Conservation (phyloP, 495 filamentous ascomycete species). For the Xylaria castorea region DNA sequence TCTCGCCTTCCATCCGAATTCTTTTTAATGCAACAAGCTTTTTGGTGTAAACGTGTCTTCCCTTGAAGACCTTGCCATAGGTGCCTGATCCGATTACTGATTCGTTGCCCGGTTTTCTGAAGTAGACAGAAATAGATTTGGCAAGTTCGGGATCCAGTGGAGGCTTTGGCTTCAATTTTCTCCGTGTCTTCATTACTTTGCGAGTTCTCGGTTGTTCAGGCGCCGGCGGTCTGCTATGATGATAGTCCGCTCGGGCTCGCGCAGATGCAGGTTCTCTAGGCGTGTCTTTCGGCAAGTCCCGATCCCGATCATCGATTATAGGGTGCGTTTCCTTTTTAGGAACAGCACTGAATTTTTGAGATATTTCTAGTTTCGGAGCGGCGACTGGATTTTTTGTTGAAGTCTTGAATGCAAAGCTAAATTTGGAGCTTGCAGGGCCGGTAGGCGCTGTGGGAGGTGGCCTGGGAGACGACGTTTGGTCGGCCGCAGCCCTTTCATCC, state of each 20-base stretch:
- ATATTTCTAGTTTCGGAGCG: slow-evolving; percentile 73
- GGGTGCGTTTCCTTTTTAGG: slow-evolving; percentile 45
- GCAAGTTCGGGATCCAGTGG: slow-evolving; percentile 73
- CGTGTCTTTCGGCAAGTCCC: slow-evolving; percentile 56
- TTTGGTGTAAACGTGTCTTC: slow-evolving; percentile 92
- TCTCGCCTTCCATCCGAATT: slow-evolving; percentile 89
- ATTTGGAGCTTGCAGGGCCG: slow-evolving; percentile 70
- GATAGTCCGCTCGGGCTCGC: slow-evolving; percentile 57
- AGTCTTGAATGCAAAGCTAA: slow-evolving; percentile 87
- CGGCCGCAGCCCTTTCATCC: slow-evolving; percentile 52
- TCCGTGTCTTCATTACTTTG: slow-evolving; percentile 72
- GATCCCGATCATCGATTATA: slow-evolving; percentile 47
- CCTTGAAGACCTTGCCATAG: slow-evolving; percentile 98
- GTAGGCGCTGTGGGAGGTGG: slow-evolving; percentile 58
- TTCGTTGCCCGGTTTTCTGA: slow-evolving; percentile 90
- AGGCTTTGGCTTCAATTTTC: slow-evolving; percentile 73
- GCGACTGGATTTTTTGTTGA: slow-evolving; percentile 64
- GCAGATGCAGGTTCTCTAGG: slow-evolving; percentile 59
- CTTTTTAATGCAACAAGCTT: slow-evolving; percentile 89
- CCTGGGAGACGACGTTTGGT: slow-evolving; percentile 56
- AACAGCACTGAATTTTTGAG: slow-evolving; percentile 71
- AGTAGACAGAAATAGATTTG: slow-evolving; percentile 84
- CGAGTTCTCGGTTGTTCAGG: slow-evolving; percentile 53
- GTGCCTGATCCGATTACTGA: slow-evolving; percentile 93
- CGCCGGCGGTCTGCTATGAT: slow-evolving; percentile 50